Conservation (phyloP, 345 rosid genomes). For the Cochlearia excelsa region DNA sequence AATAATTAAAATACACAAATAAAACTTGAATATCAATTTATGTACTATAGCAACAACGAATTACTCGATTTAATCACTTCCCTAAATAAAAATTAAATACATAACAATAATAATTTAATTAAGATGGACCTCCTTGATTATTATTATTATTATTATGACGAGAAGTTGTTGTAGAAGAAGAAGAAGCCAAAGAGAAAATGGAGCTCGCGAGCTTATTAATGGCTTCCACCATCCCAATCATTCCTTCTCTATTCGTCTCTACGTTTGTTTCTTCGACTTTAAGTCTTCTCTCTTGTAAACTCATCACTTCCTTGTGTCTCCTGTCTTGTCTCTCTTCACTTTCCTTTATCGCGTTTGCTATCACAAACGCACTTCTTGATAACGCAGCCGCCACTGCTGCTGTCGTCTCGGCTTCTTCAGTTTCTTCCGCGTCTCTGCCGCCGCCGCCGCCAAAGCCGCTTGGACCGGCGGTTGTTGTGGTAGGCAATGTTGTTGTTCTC, state of each 20-base stretch:
- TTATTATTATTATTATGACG: conserved; percentile 30
- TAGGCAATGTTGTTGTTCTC: conserved; percentile 30
- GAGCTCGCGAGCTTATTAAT: conserved; percentile 84
- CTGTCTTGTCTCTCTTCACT: conserved; percentile 65
- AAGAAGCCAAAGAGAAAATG: conserved; percentile 64
- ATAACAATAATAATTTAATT: neutral
- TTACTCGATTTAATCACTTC: conserved; percentile 26
- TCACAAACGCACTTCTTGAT: conserved; percentile 63
- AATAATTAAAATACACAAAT: conserved; percentile 1
- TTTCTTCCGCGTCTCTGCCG: conserved; percentile 23
- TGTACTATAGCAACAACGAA: conserved; percentile 17
- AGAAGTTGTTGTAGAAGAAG: conserved; percentile 24
- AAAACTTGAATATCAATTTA: conserved; percentile 24
- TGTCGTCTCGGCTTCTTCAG: conserved; percentile 10
- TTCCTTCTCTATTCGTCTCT: conserved; percentile 58
- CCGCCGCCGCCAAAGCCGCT: conserved; percentile 6
- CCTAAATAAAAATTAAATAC: conserved; percentile 26
- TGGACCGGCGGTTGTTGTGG: conserved; percentile 28
- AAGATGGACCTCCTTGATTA: conserved; percentile 30
- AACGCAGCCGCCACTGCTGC: conserved; percentile 56
- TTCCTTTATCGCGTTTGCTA: conserved; percentile 72
- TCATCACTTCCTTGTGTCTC: conserved; percentile 67
- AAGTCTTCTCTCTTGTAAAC: conserved; percentile 61
- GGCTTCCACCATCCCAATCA: conserved; percentile 67
- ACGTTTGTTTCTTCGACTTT: conserved; percentile 64